These are phyloP conservation scores for Eimeria zaria DNA, from an alignment of 169 alveolate species.

Conservation along the genomic window DNA sequence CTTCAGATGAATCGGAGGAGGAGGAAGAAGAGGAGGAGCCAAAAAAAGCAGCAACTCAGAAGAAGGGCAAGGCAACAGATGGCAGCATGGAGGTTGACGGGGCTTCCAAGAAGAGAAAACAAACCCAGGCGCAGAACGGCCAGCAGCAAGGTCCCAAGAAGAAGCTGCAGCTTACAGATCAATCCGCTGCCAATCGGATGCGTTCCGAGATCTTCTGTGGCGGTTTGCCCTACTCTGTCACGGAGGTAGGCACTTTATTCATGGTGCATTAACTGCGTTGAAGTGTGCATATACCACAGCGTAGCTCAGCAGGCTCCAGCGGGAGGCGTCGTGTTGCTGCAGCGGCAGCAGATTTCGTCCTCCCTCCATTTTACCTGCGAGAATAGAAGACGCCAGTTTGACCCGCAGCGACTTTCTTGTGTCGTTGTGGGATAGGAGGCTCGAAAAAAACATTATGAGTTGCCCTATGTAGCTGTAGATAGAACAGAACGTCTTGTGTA, in stretches of 20 bases:
- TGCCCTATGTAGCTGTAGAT: not conserved
- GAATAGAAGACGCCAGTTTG: constrained; percentile 34
- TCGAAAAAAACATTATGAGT: not conserved
- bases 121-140: constrained; percentile 65
- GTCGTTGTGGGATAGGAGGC: constrained; percentile 76
- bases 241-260: constrained; percentile 87
- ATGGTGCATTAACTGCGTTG: not conserved
- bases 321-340: constrained; percentile 63
- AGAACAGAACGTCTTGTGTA: not conserved
- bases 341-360: constrained; percentile 6
- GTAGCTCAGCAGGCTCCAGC: constrained; percentile 63
- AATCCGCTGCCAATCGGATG: constrained; percentile 65
- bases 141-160: constrained; percentile 84
- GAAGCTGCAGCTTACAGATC: constrained; percentile 86
- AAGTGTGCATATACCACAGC: not conserved
- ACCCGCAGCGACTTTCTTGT: constrained; percentile 21
- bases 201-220: constrained; percentile 94
- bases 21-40: not conserved
- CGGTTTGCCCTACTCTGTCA: constrained; percentile 92
- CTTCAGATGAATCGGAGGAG: constrained; percentile 32
- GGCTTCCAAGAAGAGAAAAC: constrained; percentile 61
- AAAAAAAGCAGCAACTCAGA: not conserved
- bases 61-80: not conserved
- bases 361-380: constrained; percentile 50
- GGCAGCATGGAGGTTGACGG: constrained; percentile 71